Percentiles rank a stretch among this genome's conserved stretches.
phyloP scores from a whole-genome alignment of 2,329 filamentous ascomycete species.

The Tetracladium maxilliforme region DNA sequence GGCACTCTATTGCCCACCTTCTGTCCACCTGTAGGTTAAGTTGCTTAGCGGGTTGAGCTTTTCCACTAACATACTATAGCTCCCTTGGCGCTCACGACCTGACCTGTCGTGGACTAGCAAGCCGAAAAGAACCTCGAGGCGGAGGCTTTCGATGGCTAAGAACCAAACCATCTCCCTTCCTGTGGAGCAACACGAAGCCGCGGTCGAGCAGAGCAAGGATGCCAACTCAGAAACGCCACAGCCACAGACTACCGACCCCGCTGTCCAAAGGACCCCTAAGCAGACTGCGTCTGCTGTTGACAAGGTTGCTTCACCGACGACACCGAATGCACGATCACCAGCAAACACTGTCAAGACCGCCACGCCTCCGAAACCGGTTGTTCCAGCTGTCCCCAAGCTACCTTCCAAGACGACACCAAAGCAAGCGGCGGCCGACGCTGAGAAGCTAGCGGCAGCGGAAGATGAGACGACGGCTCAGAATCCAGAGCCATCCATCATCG shows the following conservation, averaged over 20 bases:
- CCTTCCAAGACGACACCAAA: conserved; percentile 7
- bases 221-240: conserved; percentile 5
- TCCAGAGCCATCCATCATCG: conserved; percentile 21
- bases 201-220: conserved; percentile 3
- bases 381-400: too few relatives aligned
- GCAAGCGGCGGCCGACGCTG: too few relatives aligned
- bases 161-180: conserved; percentile 26
- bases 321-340: conserved; percentile 1
- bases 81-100: conserved; percentile 42
- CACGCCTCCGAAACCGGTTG: too few relatives aligned
- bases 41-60: conserved; percentile 6
- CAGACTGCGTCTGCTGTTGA: too few relatives aligned
- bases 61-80: conserved; percentile 21
- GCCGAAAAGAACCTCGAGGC: conserved; percentile 25
- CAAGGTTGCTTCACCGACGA: too few relatives aligned
- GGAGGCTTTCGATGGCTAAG: conserved; percentile 18
- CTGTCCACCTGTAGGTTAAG: conserved; percentile 36
- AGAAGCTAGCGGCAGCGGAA: conserved; percentile 3
- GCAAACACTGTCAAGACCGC: too few relatives aligned
- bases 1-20: conserved; percentile 19
- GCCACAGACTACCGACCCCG: conserved; percentile 7
- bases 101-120: conserved; percentile 33
- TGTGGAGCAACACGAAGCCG: conserved; percentile 19
- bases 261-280: too few relatives aligned
- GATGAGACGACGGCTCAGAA: conserved; percentile 5